phyloP scores from a whole-genome alignment of 306 rosid genomes.

The Datisca glomerata region DNA sequence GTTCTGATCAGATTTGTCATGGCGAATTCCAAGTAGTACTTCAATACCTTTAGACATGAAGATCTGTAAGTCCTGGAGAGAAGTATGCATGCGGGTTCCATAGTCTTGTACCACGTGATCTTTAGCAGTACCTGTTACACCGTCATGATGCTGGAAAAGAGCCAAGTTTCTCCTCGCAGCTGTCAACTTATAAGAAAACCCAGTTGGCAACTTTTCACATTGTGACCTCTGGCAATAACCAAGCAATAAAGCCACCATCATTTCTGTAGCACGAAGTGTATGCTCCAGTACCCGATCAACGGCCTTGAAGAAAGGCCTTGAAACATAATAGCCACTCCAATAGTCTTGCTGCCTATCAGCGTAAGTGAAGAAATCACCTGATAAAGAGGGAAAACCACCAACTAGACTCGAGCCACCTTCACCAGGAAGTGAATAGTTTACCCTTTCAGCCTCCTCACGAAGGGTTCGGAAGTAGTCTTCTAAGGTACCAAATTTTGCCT shows the following conservation, averaged over 20 bases:
- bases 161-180: constrained; percentile 98
- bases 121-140: constrained; percentile 97
- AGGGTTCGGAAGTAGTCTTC: constrained; percentile 76
- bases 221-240: constrained; percentile 68
- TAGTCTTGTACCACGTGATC: constrained; percentile 89
- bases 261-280: constrained; percentile 85
- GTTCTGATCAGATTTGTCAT: constrained; percentile 57
- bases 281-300: constrained; percentile 94
- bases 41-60: constrained; percentile 88
- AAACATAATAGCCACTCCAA: constrained; percentile 99
- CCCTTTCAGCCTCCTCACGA: constrained; percentile 79
- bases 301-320: constrained; percentile 96
- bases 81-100: constrained; percentile 87
- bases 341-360: constrained; percentile 92
- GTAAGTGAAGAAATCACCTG: constrained; percentile 95
- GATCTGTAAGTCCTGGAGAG: constrained; percentile 81
- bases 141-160: constrained; percentile 99
- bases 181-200: constrained; percentile 79
- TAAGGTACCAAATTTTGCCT: constrained; percentile 82
- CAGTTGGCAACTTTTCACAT: constrained; percentile 70
- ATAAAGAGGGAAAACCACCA: constrained; percentile 89
- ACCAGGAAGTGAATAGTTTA: constrained; percentile 61
- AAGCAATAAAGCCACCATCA: constrained; percentile 69
- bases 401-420: constrained; percentile 71
- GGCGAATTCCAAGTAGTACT: constrained; percentile 72